These are phyloP conservation scores for Boletellus deceptivus DNA, from an alignment of 1,284 basidiomycete species.

Conservation along the genomic window DNA sequence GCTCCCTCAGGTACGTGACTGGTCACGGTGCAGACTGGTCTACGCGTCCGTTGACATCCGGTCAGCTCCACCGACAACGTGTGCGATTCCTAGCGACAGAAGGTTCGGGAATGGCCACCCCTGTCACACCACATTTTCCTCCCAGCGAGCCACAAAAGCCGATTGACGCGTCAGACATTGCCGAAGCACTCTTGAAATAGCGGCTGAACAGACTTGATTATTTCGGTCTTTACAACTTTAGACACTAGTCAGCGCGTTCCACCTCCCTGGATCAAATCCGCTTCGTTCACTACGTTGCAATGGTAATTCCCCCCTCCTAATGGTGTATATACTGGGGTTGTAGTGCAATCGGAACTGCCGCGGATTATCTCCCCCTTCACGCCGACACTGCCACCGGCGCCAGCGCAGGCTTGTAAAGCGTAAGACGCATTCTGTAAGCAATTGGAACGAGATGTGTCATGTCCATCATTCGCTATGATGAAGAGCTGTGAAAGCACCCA, in stretches of 20 bases:
- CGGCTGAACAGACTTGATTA: conserved; percentile 12
- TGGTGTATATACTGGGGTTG: conserved; percentile 37
- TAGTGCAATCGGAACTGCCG: conserved; percentile 23
- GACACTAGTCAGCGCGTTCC: conserved; percentile 15
- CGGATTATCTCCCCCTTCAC: conserved; percentile 16
- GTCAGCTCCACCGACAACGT: conserved; percentile 74
- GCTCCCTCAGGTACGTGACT: conserved; percentile 73
- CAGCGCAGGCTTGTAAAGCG: conserved; percentile 57
- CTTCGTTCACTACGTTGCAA: conserved; percentile 18
- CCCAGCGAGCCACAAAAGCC: conserved; percentile 23
- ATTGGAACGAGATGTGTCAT: conserved; percentile 2
- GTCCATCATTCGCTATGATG: conserved; percentile 1
- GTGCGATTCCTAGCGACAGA: conserved; percentile 69
- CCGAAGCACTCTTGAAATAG: conserved; percentile 38
- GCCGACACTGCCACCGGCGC: conserved; percentile 1
- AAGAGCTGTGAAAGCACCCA: conserved; percentile 40
- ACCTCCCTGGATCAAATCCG: conserved; percentile 11
- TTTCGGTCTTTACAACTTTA: conserved; percentile 16
- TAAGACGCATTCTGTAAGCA: conserved; percentile 61
- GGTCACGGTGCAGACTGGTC: conserved; percentile 2
- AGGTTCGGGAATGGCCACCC: conserved; percentile 62
- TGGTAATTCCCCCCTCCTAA: conserved; percentile 29
- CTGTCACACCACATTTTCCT: conserved; percentile 55
- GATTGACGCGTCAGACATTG: conserved; percentile 28
- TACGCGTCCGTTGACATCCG: conserved; percentile 17